Percentiles rank a stretch among this genome's conserved stretches.
phyloP scores from a whole-genome alignment of 768 basidiomycete species.

The Boletus rex-veris region DNA sequence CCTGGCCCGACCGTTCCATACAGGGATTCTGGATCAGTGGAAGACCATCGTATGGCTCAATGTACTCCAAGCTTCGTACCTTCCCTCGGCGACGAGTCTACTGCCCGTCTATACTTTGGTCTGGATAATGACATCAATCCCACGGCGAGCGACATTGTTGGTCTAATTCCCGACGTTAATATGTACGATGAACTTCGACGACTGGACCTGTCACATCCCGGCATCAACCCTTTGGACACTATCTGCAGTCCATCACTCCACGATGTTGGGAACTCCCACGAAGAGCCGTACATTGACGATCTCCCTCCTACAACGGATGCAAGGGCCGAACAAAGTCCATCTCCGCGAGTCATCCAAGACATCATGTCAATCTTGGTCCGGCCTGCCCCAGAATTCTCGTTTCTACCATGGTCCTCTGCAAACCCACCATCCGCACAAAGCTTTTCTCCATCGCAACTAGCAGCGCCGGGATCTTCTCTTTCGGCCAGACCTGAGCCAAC shows the following conservation, averaged over 20 bases:
- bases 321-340: conserved; percentile 17
- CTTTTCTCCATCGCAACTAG: background rate
- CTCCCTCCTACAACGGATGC: background rate
- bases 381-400: conserved; percentile 13
- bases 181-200: conserved; percentile 28
- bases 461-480: background rate
- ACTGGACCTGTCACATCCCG: conserved; percentile 14
- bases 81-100: background rate
- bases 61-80: background rate
- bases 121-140: conserved; percentile 11
- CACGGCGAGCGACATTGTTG: conserved; percentile 12
- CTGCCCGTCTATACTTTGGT: background rate
- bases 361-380: conserved; percentile 30
- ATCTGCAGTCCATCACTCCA: conserved; percentile 15
- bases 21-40: background rate
- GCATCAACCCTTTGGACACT: conserved; percentile 42
- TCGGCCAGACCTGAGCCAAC: background rate
- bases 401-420: conserved; percentile 3
- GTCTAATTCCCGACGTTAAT: conserved; percentile 35
- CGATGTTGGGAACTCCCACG: background rate
- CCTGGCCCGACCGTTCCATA: background rate
- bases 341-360: conserved; percentile 29
- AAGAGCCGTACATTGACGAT: background rate
- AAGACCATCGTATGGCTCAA: background rate
- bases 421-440: background rate